Conservation (phyloP, 2,329 filamentous ascomycete species). For the Huntiella savannae region DNA sequence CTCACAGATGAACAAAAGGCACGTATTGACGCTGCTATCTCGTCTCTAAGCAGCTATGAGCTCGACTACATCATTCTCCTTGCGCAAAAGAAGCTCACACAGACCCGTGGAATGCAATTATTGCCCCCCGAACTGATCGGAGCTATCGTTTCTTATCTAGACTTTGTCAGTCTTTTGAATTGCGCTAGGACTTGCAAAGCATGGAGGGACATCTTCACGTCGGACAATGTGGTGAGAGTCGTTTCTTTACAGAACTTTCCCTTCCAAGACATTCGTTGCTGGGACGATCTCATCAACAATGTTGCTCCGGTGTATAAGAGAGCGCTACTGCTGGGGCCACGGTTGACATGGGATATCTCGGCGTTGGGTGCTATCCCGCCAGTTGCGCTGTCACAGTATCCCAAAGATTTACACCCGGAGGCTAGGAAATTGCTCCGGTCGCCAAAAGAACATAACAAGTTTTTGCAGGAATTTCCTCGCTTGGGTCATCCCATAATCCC, state of each 20-base stretch:
- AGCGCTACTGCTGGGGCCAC: too few species aligned
- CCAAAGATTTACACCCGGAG: too few species aligned
- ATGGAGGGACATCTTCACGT: neutral
- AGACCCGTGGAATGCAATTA: neutral
- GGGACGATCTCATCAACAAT: neutral
- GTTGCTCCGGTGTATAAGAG: neutral
- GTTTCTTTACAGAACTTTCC: neutral
- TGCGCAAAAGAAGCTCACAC: neutral
- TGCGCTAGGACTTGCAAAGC: neutral
- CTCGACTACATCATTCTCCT: neutral
- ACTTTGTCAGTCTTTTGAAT: neutral
- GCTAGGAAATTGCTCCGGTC: too few species aligned
- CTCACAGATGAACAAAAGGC: too few species aligned
- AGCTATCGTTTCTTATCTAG: neutral
- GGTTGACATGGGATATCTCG: constrained; percentile 1
- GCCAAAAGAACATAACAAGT: too few species aligned
- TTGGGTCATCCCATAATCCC: too few species aligned
- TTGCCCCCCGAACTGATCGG: neutral
- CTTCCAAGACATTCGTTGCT: neutral
- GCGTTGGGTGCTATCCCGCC: neutral
- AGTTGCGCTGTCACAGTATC: neutral
- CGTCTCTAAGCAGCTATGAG: neutral
- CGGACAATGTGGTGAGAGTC: neutral
- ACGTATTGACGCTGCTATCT: too few species aligned
- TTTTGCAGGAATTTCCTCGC: too few species aligned